Base-by-base conservation (phyloP, 441 rosid genomes). In the Erysimum pusillum region DNA sequence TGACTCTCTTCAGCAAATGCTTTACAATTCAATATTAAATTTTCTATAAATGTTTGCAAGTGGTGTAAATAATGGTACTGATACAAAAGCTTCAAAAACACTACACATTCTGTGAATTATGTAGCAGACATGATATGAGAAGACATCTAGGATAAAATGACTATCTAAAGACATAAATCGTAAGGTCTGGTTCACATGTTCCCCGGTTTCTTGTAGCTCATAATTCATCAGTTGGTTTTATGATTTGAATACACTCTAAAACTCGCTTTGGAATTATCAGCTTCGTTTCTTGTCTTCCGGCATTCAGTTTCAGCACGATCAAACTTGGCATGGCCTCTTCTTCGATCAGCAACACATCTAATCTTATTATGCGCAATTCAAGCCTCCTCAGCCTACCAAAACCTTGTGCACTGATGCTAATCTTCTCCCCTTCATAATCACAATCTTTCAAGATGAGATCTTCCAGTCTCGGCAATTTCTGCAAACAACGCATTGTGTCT, bases 401-500 rank as follows among this genome's bases (percentile, higher is more conserved):
- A 52, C 45, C 76, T 51, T 73, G 44, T 49, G 13, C 54, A 4
- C 35, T 39, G 51, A 72, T 51, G n/a, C 42, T 72, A 15, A 72
- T 72, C 44, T 38, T 20, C 1, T 0, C 9, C 46, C 48, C 52
- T 1, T 1, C 3, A 11, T 7, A 28, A 11, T 17, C 4, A 52
- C 76, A 73, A 15, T 3, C 0, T 10, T 28, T 0, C 22, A 63
- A 3, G 4, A 28, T 20, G 7, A 63, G 34, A 17, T 31, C 25
- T 73, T 73, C 70, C 1, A 73, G 11, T 13, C 63, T 73, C 5
- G n/a, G 56, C 12, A 18, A 1, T 17, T 53, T 73, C 56, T 63
- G 10, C 9, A 73, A 52, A 53, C 6, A 0, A 41, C 25, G 76
- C 70, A 73, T 73, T 53, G 25, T 54, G 20, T 73, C 76, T 72